These are phyloP conservation scores for Tulasnella sp. DNA, from an alignment of 768 basidiomycete genomes.

Conservation along the genomic window DNA sequence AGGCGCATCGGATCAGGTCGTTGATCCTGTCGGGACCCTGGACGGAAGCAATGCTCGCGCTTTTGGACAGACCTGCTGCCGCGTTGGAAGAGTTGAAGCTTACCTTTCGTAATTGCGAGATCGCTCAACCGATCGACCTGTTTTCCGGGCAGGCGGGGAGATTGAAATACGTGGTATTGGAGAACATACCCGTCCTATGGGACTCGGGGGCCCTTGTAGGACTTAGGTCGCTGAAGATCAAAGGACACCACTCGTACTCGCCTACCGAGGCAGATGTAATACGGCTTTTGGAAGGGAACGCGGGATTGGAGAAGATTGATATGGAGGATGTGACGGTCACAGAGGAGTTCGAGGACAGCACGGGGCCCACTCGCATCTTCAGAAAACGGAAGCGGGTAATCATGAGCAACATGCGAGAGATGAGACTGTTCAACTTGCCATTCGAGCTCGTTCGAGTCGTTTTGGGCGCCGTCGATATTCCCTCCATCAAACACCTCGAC, in stretches of 20 bases:
- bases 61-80: neutral
- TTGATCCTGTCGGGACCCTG: too few species aligned
- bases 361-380: too few species aligned
- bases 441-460: neutral
- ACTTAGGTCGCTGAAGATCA: neutral
- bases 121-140: neutral
- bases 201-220: neutral
- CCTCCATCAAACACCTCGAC: neutral
- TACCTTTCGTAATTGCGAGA: neutral
- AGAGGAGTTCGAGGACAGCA: neutral
- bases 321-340: neutral
- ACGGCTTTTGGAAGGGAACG: neutral
- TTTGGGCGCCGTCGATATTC: neutral
- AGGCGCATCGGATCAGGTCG: neutral
- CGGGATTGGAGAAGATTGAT: neutral
- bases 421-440: neutral
- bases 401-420: neutral
- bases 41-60: neutral
- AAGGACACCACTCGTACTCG: neutral
- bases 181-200: neutral
- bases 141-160: neutral
- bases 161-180: neutral
- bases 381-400: neutral
- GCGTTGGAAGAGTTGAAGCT: neutral
- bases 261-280: neutral